These are phyloP conservation scores for Ustilago cynodontis DNA, from an alignment of 1,284 basidiomycete genomes.

Conservation along the genomic window DNA sequence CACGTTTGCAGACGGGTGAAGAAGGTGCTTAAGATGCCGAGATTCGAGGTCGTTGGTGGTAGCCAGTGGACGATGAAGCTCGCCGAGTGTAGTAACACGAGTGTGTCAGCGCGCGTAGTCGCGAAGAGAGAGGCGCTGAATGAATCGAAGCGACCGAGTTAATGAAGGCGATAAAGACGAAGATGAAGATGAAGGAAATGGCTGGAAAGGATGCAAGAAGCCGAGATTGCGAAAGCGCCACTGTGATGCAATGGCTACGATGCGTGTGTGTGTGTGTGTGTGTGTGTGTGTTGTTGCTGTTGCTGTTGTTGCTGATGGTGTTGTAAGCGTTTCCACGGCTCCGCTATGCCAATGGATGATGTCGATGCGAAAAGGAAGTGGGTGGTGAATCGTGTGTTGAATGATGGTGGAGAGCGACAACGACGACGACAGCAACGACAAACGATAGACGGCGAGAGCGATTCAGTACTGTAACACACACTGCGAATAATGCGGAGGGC, in stretches of 20 bases:
- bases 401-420: too few species aligned
- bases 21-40: neutral
- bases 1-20: neutral
- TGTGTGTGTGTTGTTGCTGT: neutral
- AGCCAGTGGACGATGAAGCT: neutral
- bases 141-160: neutral
- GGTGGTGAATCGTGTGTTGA: too few species aligned
- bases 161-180: too few species aligned
- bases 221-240: neutral
- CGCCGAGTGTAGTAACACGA: neutral
- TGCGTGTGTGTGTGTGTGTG: neutral
- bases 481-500: neutral
- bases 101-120: neutral
- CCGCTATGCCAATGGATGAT: too few species aligned
- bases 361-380: too few species aligned
- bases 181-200: constrained; percentile 1
- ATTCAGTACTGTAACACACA: neutral
- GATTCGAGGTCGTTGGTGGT: neutral
- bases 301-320: neutral
- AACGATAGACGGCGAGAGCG: too few species aligned
- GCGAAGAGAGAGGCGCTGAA: neutral
- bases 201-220: neutral
- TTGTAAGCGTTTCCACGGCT: neutral
- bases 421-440: neutral
- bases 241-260: neutral